phyloP scores from a whole-genome alignment of 2,329 filamentous ascomycete genomes.

The Talaromyces pinophilus region DNA sequence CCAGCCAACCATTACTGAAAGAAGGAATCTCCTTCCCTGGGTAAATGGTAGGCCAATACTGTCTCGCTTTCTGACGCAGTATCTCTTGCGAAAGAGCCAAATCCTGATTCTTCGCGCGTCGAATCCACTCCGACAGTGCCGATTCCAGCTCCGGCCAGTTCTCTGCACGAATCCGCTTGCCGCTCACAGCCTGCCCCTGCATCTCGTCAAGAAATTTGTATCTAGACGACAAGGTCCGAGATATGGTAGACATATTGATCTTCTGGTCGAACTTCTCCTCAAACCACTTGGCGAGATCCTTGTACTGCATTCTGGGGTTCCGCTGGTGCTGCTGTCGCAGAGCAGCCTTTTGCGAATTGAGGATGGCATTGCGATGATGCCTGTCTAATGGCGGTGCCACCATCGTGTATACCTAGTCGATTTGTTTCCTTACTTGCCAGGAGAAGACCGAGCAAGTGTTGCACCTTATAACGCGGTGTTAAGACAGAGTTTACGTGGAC shows the following conservation, averaged over 20 bases:
- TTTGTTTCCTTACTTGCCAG: too few relatives aligned
- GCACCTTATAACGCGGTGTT: conserved; percentile 16
- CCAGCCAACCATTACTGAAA: conserved; percentile 28
- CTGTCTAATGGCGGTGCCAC: not conserved
- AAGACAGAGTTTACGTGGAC: not conserved
- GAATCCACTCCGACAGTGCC: conserved; percentile 14
- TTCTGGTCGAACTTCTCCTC: conserved; percentile 10
- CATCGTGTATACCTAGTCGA: not conserved
- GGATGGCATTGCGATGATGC: conserved; percentile 17
- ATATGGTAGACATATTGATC: conserved; percentile 15
- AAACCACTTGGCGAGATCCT: conserved; percentile 15
- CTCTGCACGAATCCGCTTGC: conserved; percentile 11
- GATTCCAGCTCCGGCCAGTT: conserved; percentile 17
- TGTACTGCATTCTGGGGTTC: conserved; percentile 4
- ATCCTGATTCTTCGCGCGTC: conserved; percentile 13
- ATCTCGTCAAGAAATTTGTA: conserved; percentile 10
- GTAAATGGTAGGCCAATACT: conserved; percentile 28
- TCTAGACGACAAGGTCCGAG: conserved; percentile 8
- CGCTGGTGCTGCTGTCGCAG: conserved; percentile 1
- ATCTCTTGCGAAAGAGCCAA: conserved; percentile 20
- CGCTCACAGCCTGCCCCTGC: not conserved
- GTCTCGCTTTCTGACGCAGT: conserved; percentile 23
- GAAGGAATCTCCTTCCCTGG: conserved; percentile 20
- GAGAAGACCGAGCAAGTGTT: not conserved
- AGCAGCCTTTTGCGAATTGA: conserved; percentile 13